Percentiles rank a stretch among this genome's conserved stretches.
Evolutionary conservation across 352 stramenopile genomes (phyloP).

Genomic region (Phytopythium vexans): DNA sequence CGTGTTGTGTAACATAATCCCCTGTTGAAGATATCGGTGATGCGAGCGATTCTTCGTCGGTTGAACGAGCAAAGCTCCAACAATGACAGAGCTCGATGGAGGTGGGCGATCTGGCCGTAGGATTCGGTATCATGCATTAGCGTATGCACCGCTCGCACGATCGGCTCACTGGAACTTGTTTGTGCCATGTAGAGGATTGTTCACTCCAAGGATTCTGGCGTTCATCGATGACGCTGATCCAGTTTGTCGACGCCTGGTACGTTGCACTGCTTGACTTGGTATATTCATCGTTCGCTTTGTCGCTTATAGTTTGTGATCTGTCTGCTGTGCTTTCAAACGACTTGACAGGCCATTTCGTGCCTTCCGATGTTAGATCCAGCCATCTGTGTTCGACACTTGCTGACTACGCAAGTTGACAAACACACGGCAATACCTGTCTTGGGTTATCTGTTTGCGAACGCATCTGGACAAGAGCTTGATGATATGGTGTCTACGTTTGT

Average conservation of each 20-base stretch:
- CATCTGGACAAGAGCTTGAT: neutral
- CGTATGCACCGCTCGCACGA: too few relatives aligned
- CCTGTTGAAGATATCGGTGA: too few relatives aligned
- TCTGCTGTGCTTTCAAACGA: neutral
- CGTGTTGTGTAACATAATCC: too few relatives aligned
- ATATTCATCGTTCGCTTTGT: neutral
- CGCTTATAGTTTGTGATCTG: neutral
- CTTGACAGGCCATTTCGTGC: neutral
- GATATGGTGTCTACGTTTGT: neutral
- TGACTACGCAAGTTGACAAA: neutral
- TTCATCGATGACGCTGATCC: neutral
- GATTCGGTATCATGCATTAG: too few relatives aligned
- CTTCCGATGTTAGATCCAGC: conserved; percentile 2
- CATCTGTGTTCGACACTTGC: neutral
- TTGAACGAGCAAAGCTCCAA: too few relatives aligned
- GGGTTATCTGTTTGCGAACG: neutral
- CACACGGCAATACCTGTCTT: neutral
- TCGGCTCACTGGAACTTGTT: conserved; percentile 1
- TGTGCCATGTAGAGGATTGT: neutral
- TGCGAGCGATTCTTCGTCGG: too few relatives aligned
- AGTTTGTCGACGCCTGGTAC: neutral
- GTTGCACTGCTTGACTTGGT: neutral
- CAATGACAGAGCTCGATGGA: too few relatives aligned
- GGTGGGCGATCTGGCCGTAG: too few relatives aligned
- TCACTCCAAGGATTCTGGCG: neutral